Conservation (phyloP, 129 eudicot species). For the Arctium lappa region DNA sequence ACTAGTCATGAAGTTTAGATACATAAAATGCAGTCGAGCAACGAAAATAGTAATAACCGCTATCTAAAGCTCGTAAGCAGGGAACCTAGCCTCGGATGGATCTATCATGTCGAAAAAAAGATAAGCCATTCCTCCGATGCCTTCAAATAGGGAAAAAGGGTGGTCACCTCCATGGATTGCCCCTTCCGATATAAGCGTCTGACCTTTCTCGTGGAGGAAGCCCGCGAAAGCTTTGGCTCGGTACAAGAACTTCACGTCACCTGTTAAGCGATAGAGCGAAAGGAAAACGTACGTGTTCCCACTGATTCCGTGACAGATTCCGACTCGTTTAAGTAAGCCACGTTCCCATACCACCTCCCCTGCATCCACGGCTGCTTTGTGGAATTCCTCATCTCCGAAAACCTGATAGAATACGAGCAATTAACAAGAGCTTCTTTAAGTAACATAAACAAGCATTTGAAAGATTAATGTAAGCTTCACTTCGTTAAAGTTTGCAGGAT, state of each 20-base stretch:
- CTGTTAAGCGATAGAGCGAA: constrained; percentile 66
- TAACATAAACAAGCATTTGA: background rate
- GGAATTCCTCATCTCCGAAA: constrained; percentile 51
- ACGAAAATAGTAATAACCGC: background rate
- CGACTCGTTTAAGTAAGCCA: constrained; percentile 79
- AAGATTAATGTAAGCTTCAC: background rate
- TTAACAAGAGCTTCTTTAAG: background rate
- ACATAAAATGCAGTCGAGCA: background rate
- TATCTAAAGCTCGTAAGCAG: constrained; percentile 64
- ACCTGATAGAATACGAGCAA: constrained; percentile 38
- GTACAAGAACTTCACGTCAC: constrained; percentile 54
- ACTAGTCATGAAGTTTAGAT: background rate
- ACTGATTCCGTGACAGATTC: constrained; percentile 82
- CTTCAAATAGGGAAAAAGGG: constrained; percentile 81
- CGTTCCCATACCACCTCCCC: constrained; percentile 85
- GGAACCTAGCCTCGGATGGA: constrained; percentile 66
- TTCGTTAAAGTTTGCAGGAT: too few relatives aligned
- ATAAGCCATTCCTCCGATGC: constrained; percentile 84
- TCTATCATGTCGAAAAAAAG: constrained; percentile 79
- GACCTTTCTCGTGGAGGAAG: constrained; percentile 61
- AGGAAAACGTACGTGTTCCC: constrained; percentile 84
- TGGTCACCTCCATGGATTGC: constrained; percentile 83
- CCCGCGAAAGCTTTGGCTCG: constrained; percentile 80
- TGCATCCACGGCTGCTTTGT: constrained; percentile 70
- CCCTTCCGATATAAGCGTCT: constrained; percentile 56